Evolutionary conservation across 208 protist species (phyloP).

Genomic region (Acanthamoeba castellanii): DNA sequence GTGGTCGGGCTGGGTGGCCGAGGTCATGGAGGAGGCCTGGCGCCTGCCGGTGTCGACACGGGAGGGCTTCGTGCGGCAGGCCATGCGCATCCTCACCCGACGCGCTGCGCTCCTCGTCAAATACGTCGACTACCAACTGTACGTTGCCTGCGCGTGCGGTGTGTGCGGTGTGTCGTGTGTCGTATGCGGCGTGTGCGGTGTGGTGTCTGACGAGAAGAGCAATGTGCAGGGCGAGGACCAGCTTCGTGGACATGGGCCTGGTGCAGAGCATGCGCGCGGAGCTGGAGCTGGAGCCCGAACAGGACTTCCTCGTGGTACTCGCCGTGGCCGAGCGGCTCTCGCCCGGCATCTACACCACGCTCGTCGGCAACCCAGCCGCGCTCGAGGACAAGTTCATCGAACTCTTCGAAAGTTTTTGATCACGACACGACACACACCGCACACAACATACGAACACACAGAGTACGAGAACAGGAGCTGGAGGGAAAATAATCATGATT

Average conservation of each 20-base stretch:
- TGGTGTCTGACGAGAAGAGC: too few species aligned
- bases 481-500: too few species aligned
- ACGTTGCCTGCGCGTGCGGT: neutral
- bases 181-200: too few species aligned
- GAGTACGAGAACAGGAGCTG: too few species aligned
- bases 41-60: conserved; percentile 3
- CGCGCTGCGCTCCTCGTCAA: conserved; percentile 19
- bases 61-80: neutral
- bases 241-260: neutral
- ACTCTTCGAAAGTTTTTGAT: conserved; percentile 72
- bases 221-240: neutral
- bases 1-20: neutral
- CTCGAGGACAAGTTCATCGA: conserved; percentile 43
- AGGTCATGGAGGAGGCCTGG: neutral
- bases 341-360: neutral
- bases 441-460: too few species aligned
- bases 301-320: conserved; percentile 41
- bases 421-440: too few species aligned
- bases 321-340: neutral
- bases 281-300: neutral
- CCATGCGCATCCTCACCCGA: conserved; percentile 21
- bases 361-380: conserved; percentile 28
- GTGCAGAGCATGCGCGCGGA: neutral
- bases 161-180: too few species aligned
- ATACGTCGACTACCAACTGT: conserved; percentile 23